Evolutionary conservation across 1,284 basidiomycete genomes (phyloP).

Genomic region (Mycosarcoma maydis): DNA sequence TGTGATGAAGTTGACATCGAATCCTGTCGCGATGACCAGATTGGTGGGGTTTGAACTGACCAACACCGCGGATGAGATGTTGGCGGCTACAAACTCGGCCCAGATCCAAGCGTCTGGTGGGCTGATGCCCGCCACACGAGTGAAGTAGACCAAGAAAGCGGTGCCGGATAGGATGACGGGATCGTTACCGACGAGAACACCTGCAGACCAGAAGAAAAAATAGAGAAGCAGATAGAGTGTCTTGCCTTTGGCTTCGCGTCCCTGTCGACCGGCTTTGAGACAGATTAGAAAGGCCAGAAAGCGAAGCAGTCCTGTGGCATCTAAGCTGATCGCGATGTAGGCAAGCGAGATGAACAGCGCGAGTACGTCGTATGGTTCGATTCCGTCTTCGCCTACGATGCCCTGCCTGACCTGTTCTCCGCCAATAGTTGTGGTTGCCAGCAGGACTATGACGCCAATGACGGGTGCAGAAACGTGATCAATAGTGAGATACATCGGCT

Average conservation of each 20-base stretch:
- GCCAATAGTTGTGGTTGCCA: slow-evolving; percentile 79
- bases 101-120: slow-evolving; percentile 76
- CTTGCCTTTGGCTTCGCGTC: slow-evolving; percentile 64
- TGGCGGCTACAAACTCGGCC: slow-evolving; percentile 78
- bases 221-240: slow-evolving; percentile 82
- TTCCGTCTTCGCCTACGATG: slow-evolving; percentile 75
- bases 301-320: slow-evolving; percentile 85
- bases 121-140: slow-evolving; percentile 74
- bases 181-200: slow-evolving; percentile 83
- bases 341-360: slow-evolving; percentile 90
- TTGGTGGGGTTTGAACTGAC: slow-evolving; percentile 68
- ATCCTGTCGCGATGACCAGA: slow-evolving; percentile 66
- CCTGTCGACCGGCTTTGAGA: slow-evolving; percentile 46
- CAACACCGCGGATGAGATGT: slow-evolving; percentile 73
- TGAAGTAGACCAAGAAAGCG: slow-evolving; percentile 85
- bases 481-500: slow-evolving; percentile 33
- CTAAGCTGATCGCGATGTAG: slow-evolving; percentile 92
- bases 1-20: slow-evolving; percentile 59
- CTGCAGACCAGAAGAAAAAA: slow-evolving; percentile 79
- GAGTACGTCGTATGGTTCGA: slow-evolving; percentile 91
- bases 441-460: slow-evolving; percentile 79
- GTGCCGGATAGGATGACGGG: slow-evolving; percentile 73
- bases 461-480: slow-evolving; percentile 72
- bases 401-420: slow-evolving; percentile 76
- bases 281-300: slow-evolving; percentile 74